Percentiles rank a stretch among this genome's conserved stretches.
These are phyloP conservation scores for Serpula lacrymans DNA, from an alignment of 768 basidiomycete species.

Conservation along the genomic window DNA sequence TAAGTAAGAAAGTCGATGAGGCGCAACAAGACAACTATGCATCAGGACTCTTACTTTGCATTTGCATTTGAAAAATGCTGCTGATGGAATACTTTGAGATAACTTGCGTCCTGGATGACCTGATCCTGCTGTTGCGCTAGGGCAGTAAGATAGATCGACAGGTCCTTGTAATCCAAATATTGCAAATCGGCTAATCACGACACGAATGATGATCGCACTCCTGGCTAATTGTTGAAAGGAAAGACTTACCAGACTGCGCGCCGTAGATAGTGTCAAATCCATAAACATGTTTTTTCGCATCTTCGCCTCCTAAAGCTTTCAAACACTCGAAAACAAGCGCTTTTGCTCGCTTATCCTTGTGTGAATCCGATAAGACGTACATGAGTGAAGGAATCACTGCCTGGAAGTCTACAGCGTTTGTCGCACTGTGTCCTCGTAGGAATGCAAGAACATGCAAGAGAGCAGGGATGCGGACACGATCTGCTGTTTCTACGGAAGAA, in stretches of 20 bases:
- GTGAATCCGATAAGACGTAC: constrained; percentile 42
- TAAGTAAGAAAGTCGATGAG: constrained; percentile 22
- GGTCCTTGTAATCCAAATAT: constrained; percentile 65
- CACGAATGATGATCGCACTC: constrained; percentile 7
- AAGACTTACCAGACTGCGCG: constrained; percentile 45
- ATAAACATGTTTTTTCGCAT: constrained; percentile 53
- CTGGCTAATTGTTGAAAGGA: constrained; percentile 1
- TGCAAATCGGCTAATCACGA: constrained; percentile 48
- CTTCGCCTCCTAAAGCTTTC: constrained; percentile 38
- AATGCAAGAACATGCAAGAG: constrained; percentile 79
- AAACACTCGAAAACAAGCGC: constrained; percentile 53
- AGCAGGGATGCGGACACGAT: constrained; percentile 48
- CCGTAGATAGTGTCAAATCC: constrained; percentile 76
- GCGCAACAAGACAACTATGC: constrained; percentile 16
- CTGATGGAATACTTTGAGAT: constrained; percentile 58
- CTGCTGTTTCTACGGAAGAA: constrained; percentile 20
- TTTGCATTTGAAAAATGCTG: constrained; percentile 47
- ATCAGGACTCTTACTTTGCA: constrained; percentile 53
- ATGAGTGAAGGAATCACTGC: constrained; percentile 70
- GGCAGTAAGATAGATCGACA: constrained; percentile 52
- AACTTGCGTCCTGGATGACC: constrained; percentile 54
- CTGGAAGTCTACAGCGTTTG: constrained; percentile 71
- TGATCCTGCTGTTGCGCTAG: constrained; percentile 53
- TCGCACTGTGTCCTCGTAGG: constrained; percentile 63
- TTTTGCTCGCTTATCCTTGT: constrained; percentile 25